A percentile compares a stretch with the other conserved stretches of the same genome.
Evolutionary conservation across 2,329 filamentous ascomycete genomes (phyloP).

Genomic region (Pleurostoma richardsiae): DNA sequence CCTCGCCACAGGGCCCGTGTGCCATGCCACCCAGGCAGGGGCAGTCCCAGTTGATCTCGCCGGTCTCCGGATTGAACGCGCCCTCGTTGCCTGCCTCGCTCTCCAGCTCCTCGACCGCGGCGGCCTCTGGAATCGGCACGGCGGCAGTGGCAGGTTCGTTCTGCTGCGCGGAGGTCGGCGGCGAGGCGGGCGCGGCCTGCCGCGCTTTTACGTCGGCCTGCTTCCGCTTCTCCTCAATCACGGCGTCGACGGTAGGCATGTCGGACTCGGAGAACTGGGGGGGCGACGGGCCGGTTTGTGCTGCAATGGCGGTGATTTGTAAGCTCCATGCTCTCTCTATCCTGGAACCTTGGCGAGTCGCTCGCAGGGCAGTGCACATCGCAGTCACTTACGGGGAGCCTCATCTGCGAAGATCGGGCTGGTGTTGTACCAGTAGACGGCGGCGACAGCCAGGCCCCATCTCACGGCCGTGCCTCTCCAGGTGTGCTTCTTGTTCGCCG

Average conservation of each 20-base stretch:
- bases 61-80: conserved; percentile 96
- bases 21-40: conserved; percentile 97
- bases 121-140: conserved; percentile 5
- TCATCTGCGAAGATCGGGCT: conserved; percentile 84
- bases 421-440: conserved; percentile 93
- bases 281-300: conserved; percentile 32
- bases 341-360: background rate
- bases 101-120: conserved; percentile 55
- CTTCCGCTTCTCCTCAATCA: conserved; percentile 59
- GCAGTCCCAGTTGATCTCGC: conserved; percentile 99
- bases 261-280: conserved; percentile 51
- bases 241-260: conserved; percentile 60
- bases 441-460: conserved; percentile 70
- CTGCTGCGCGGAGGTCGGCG: conserved; percentile 19
- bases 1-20: conserved; percentile 87
- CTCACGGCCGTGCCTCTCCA: conserved; percentile 75
- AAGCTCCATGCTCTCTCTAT: background rate
- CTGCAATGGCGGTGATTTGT: conserved; percentile 12
- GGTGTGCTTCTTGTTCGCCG: conserved; percentile 64
- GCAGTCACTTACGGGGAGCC: conserved; percentile 51
- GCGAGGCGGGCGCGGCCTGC: conserved; percentile 17
- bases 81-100: conserved; percentile 82
- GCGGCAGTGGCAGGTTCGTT: conserved; percentile 15
- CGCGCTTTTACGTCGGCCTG: conserved; percentile 31
- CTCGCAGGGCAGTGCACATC: conserved; percentile 1